Percentiles rank a stretch among this genome's conserved stretches.
Conservation (phyloP, 225 moss, liverwort and hornwort genomes). For the Polytrichum formosum region DNA sequence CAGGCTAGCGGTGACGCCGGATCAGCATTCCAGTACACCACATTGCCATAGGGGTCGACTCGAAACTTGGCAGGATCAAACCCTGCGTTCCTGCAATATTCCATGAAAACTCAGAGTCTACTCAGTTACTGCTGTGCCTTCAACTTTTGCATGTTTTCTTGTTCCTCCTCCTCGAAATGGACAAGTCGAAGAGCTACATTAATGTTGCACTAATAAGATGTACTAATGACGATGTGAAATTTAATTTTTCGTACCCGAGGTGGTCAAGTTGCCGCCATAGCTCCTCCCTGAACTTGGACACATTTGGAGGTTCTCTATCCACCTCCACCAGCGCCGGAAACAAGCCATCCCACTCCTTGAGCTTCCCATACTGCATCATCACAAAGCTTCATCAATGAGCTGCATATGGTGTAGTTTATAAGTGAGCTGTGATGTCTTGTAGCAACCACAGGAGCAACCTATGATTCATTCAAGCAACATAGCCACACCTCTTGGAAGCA, state of each 20-base stretch:
- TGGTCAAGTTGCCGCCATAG: slow-evolving; percentile 61
- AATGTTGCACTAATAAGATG: no score
- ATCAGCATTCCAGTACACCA: slow-evolving; percentile 63
- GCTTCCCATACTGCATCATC: slow-evolving; percentile 31
- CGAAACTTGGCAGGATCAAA: slow-evolving; percentile 59
- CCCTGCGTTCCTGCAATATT: slow-evolving; percentile 50
- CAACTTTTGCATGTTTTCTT: no score
- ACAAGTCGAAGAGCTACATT: no score
- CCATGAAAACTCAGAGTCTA: no score
- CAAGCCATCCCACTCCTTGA: slow-evolving; percentile 51
- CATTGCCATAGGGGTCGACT: slow-evolving; percentile 58
- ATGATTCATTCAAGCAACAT: no score
- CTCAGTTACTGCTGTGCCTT: no score
- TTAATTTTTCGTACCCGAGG: slow-evolving; percentile 38
- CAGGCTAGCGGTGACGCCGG: slow-evolving; percentile 50
- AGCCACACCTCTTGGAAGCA: no score
- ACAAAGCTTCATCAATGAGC: not conserved
- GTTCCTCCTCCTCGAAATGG: no score
- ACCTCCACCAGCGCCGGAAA: slow-evolving; percentile 39
- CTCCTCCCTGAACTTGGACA: slow-evolving; percentile 38
- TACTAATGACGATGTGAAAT: not conserved
- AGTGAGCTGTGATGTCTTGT: no score
- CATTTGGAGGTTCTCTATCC: slow-evolving; percentile 42
- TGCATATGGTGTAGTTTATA: no score
- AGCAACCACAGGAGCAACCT: no score